Conservation (phyloP, 345 rosid genomes). For the Eucalyptus microcorys region DNA sequence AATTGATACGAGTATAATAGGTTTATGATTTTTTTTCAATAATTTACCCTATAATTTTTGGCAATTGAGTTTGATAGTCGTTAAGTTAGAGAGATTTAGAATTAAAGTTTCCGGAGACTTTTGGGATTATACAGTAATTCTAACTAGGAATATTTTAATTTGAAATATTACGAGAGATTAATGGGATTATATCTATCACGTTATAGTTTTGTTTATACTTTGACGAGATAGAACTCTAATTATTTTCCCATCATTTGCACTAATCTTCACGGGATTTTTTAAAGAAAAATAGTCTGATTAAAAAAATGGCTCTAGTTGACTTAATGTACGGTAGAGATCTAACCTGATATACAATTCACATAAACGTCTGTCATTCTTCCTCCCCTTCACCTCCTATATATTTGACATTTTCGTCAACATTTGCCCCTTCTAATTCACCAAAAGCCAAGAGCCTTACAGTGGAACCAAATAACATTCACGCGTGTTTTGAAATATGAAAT, state of each 20-base stretch:
- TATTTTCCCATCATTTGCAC: background rate
- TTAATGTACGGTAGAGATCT: background rate
- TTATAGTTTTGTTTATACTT: background rate
- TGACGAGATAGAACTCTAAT: background rate
- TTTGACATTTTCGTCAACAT: background rate
- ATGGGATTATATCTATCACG: background rate
- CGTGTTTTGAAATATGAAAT: background rate
- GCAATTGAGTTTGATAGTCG: background rate
- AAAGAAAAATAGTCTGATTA: background rate
- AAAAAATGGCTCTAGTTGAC: background rate
- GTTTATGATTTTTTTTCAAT: accelerated
- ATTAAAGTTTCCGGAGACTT: background rate
- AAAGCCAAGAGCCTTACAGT: background rate
- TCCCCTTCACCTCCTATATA: background rate
- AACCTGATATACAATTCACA: background rate
- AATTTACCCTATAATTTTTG: background rate
- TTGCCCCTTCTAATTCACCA: background rate
- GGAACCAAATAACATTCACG: background rate
- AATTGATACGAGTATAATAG: background rate
- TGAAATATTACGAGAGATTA: background rate
- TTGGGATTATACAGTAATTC: background rate
- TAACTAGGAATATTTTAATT: background rate
- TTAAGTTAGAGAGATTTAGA: background rate
- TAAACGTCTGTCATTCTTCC: background rate
- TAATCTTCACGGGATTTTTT: background rate